phyloP scores from a whole-genome alignment of 1,139 yeast species.

The Kurtzmaniella quercitrusa region DNA sequence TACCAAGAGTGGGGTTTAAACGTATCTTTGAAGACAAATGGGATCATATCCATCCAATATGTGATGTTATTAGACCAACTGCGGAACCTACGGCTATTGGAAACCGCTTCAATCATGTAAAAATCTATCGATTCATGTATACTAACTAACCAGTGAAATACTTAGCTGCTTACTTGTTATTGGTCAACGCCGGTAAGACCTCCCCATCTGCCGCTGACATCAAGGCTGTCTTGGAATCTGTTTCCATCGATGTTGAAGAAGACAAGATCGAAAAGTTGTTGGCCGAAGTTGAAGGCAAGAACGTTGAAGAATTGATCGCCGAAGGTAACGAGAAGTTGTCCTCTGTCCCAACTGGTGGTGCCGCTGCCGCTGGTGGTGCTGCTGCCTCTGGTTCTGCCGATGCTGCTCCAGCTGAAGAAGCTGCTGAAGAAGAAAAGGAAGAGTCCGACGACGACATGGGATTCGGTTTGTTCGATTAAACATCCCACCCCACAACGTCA shows the following conservation, averaged over 20 bases:
- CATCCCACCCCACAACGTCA: slow-evolving; percentile 7
- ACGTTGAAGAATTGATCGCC: slow-evolving; percentile 86
- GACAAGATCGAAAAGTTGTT: slow-evolving; percentile 81
- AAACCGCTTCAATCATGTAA: neutral
- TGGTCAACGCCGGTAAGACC: slow-evolving; percentile 63
- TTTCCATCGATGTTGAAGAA: slow-evolving; percentile 94
- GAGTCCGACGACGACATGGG: slow-evolving; percentile 58
- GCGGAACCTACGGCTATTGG: neutral
- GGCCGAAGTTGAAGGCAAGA: slow-evolving; percentile 92
- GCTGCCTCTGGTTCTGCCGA: slow-evolving; percentile 66
- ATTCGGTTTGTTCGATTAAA: slow-evolving; percentile 50
- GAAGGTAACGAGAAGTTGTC: slow-evolving; percentile 95
- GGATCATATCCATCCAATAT: neutral
- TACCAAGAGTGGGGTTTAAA: neutral
- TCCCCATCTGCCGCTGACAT: slow-evolving; percentile 92
- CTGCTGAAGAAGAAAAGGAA: slow-evolving; percentile 58
- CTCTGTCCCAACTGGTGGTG: slow-evolving; percentile 97
- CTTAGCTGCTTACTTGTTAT: slow-evolving; percentile 67
- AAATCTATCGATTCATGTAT: neutral
- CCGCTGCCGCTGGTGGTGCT: slow-evolving; percentile 73
- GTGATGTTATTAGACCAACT: neutral
- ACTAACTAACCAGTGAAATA: slow-evolving; percentile 42
- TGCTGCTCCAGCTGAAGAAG: slow-evolving; percentile 69
- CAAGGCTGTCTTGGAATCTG: slow-evolving; percentile 84
- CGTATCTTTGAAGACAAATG: neutral